Percentiles rank a stretch among this genome's conserved stretches.
phyloP scores from a whole-genome alignment of 1,139 yeast species.

The Dujonia santamariae region DNA sequence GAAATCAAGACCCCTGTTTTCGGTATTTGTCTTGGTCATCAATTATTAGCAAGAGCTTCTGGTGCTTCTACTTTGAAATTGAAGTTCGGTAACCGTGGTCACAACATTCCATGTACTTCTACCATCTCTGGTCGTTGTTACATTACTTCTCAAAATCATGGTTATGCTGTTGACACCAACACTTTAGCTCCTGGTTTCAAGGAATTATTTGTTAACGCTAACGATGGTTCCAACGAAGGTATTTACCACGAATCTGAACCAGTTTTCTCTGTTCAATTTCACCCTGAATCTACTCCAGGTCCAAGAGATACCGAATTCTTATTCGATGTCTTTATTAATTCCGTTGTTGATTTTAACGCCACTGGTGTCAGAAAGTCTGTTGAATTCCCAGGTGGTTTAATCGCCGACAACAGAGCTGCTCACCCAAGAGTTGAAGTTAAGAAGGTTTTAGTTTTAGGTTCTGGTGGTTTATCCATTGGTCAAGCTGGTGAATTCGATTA shows the following conservation, averaged over 20 bases:
- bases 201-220: slow-evolving; percentile 92
- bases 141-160: slow-evolving; percentile 98
- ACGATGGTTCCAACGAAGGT: slow-evolving; percentile 98
- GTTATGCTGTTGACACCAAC: slow-evolving; percentile 88
- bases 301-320: slow-evolving; percentile 98
- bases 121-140: slow-evolving; percentile 93
- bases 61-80: slow-evolving; percentile 91
- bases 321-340: slow-evolving; percentile 86
- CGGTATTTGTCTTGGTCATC: slow-evolving; percentile 99
- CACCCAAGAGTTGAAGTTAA: slow-evolving; percentile 78
- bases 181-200: slow-evolving; percentile 83
- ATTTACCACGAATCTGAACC: slow-evolving; percentile 87
- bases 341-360: slow-evolving; percentile 64
- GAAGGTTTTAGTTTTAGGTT: slow-evolving; percentile 94
- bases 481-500: slow-evolving; percentile 99
- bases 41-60: slow-evolving; percentile 89
- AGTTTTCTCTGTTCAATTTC: slow-evolving; percentile 98
- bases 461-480: slow-evolving; percentile 98
- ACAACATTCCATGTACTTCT: slow-evolving; percentile 96
- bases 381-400: slow-evolving; percentile 84
- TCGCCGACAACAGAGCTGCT: slow-evolving; percentile 69
- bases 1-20: slow-evolving; percentile 77
- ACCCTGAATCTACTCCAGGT: slow-evolving; percentile 99
- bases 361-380: slow-evolving; percentile 66
- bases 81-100: slow-evolving; percentile 99